phyloP scores from a whole-genome alignment of 179 eudicot genomes.

The Pouteria campechiana region DNA sequence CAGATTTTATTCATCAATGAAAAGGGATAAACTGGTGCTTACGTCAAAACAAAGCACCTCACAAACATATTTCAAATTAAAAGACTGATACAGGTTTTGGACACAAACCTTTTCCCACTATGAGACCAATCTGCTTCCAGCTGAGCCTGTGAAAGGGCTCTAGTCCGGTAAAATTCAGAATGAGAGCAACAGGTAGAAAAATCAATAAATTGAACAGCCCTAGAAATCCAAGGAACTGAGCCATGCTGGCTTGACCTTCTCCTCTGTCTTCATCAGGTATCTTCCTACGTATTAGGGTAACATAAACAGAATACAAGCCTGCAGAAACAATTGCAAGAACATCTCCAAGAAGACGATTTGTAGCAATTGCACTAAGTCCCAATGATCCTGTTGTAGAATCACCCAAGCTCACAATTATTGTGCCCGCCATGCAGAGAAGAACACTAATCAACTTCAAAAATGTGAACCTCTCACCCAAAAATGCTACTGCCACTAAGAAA shows the following conservation, averaged over 20 bases:
- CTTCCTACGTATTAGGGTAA: constrained; percentile 71
- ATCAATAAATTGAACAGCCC: constrained; percentile 76
- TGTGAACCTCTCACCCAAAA: constrained; percentile 83
- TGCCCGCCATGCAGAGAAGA: constrained; percentile 96
- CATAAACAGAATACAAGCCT: constrained; percentile 71
- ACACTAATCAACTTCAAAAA: constrained; percentile 88
- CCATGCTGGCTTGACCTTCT: constrained; percentile 75
- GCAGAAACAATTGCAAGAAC: constrained; percentile 62
- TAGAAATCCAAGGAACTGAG: constrained; percentile 83
- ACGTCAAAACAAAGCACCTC: too few relatives aligned
- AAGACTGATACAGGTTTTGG: not conserved
- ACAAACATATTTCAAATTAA: too few relatives aligned
- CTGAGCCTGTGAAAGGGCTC: constrained; percentile 50
- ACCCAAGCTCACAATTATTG: constrained; percentile 84
- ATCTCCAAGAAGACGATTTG: constrained; percentile 79
- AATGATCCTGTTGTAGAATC: constrained; percentile 44
- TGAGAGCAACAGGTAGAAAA: constrained; percentile 65
- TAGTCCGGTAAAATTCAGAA: constrained; percentile 43
- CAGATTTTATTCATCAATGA: too few relatives aligned
- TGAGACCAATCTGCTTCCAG: constrained; percentile 62
- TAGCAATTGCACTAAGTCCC: constrained; percentile 43
- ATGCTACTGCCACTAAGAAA: constrained; percentile 65
- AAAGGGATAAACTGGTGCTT: too few relatives aligned
- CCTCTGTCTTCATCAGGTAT: constrained; percentile 71
- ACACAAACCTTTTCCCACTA: constrained; percentile 75